These are phyloP conservation scores for Silene noctiflora DNA, from an alignment of 179 eudicot genomes.

Conservation along the genomic window DNA sequence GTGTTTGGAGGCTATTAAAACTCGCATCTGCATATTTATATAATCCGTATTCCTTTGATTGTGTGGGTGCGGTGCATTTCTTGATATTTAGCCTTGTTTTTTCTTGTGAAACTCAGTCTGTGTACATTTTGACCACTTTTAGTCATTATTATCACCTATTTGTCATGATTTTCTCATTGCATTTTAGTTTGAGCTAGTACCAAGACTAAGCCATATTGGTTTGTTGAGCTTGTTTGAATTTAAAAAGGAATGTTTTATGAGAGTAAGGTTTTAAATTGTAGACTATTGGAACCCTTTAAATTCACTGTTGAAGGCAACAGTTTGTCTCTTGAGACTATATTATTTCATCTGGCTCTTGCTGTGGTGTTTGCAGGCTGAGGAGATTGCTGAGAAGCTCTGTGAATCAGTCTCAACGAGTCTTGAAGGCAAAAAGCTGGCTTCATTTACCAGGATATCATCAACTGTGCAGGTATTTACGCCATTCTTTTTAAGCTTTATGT, in stretches of 20 bases:
- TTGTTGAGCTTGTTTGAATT: not conserved
- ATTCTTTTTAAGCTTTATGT: not conserved
- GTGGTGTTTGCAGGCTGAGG: conserved; percentile 74
- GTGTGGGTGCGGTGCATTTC: not conserved
- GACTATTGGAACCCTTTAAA: conserved; percentile 1
- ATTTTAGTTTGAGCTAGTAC: too few species aligned
- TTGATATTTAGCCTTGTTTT: not conserved
- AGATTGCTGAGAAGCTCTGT: conserved; percentile 95
- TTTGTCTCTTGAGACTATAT: not conserved
- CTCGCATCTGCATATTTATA: too few species aligned
- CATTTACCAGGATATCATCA: conserved; percentile 84
- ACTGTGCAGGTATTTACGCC: conserved; percentile 64
- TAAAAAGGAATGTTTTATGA: not conserved
- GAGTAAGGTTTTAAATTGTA: not conserved
- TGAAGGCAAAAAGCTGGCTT: conserved; percentile 83
- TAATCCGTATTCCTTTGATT: not conserved
- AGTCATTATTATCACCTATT: too few species aligned
- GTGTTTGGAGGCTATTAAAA: too few species aligned
- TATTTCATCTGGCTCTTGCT: conserved; percentile 11
- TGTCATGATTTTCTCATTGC: too few species aligned
- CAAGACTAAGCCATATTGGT: not conserved
- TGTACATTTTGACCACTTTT: not conserved
- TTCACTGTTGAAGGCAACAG: not conserved
- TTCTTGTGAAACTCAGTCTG: not conserved
- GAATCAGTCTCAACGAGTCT: conserved; percentile 92